Percentiles rank a stretch among this genome's conserved stretches.
These are phyloP conservation scores for Neonectria sp. DNA, from an alignment of 2,329 filamentous ascomycete species.

Conservation along the genomic window DNA sequence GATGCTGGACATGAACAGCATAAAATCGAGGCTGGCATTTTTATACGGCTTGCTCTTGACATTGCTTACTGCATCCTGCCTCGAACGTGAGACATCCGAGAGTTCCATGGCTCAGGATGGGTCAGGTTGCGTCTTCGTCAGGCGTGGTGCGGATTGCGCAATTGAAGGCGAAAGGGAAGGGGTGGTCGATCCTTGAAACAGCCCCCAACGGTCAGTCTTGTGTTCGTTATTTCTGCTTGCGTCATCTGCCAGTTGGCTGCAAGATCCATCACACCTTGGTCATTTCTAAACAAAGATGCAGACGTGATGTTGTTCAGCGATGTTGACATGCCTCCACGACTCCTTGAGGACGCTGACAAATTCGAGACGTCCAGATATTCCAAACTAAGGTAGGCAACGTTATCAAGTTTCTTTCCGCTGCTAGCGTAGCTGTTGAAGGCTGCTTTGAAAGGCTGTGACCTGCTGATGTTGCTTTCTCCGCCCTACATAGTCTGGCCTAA, in stretches of 20 bases:
- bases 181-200: neutral
- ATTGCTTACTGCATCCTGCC: neutral
- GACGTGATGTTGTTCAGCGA: neutral
- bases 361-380: neutral
- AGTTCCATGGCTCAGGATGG: slow-evolving; percentile 30
- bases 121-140: slow-evolving; percentile 34
- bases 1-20: neutral
- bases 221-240: neutral
- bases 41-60: slow-evolving; percentile 1
- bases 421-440: neutral
- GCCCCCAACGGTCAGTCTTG: neutral
- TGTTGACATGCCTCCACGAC: neutral
- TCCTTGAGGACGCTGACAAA: neutral
- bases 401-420: neutral
- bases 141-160: slow-evolving; percentile 43
- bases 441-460: neutral
- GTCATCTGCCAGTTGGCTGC: neutral
- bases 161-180: slow-evolving; percentile 20
- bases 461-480: neutral
- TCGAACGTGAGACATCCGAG: slow-evolving; percentile 18
- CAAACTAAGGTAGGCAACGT: neutral
- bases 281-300: neutral
- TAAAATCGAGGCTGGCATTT: neutral
- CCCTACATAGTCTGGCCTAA: neutral
- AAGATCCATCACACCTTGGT: neutral